Percentiles rank a stretch among this genome's conserved stretches.
Conservation (phyloP, 495 filamentous ascomycete species). For the Letharia columbiana region DNA sequence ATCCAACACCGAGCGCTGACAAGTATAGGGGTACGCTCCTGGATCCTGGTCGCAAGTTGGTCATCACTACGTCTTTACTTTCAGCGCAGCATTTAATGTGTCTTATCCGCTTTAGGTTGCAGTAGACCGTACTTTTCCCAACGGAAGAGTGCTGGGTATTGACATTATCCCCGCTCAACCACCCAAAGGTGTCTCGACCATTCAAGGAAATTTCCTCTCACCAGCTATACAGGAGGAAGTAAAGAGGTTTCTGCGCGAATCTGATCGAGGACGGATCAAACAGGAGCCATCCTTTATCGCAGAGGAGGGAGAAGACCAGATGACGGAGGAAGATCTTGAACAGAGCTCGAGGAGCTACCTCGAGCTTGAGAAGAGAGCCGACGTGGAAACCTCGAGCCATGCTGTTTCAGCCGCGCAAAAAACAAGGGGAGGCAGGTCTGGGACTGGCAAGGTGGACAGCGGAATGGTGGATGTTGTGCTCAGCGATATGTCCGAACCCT, state of each 20-base stretch:
- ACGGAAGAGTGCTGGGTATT: constrained; percentile 77
- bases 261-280: constrained; percentile 45
- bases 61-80: constrained; percentile 6
- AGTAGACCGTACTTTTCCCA: constrained; percentile 60
- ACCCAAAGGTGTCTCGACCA: constrained; percentile 77
- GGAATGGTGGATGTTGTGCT: constrained; percentile 85
- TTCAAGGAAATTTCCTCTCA: constrained; percentile 86
- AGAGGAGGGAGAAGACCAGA: constrained; percentile 31
- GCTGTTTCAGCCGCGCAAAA: neutral
- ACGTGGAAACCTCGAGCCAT: neutral
- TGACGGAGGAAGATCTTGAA: constrained; percentile 19
- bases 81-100: neutral
- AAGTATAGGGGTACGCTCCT: constrained; percentile 74
- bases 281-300: constrained; percentile 17
- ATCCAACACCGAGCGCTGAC: constrained; percentile 15
- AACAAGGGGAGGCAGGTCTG: constrained; percentile 1
- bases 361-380: constrained; percentile 29
- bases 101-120: constrained; percentile 55
- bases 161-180: constrained; percentile 90
- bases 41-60: constrained; percentile 86
- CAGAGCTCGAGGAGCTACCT: constrained; percentile 26
- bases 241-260: constrained; percentile 61
- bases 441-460: constrained; percentile 24
- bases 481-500: constrained; percentile 98
- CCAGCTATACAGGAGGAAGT: constrained; percentile 62